Percentiles rank a stretch among this genome's conserved stretches.
phyloP scores from a whole-genome alignment of 2,329 filamentous ascomycete species.

The Parafenestella ontariensis region DNA sequence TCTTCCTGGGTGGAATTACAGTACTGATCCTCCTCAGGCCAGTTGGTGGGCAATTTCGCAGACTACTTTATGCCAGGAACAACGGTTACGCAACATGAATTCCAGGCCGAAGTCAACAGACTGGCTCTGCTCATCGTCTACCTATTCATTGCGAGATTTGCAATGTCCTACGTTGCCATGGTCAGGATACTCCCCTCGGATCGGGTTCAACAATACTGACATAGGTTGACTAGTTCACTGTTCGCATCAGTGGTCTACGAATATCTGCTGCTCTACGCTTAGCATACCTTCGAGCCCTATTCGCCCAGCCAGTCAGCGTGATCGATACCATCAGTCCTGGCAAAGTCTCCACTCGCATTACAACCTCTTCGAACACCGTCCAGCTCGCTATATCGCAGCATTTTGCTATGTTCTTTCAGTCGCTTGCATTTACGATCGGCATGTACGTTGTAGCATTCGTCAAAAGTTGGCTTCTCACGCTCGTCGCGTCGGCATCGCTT shows the following conservation, averaged over 20 bases:
- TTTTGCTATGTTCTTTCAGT: conserved; percentile 56
- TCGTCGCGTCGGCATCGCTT: conserved; percentile 58
- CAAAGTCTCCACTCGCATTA: conserved; percentile 60
- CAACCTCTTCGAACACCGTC: conserved; percentile 60
- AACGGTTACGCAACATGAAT: conserved; percentile 55
- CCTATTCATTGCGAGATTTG: conserved; percentile 47
- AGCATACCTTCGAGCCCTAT: conserved; percentile 58
- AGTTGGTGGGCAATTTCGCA: conserved; percentile 61
- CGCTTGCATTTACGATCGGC: conserved; percentile 43
- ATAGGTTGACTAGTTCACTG: conserved; percentile 48
- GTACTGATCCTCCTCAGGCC: conserved; percentile 24
- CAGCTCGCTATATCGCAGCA: conserved; percentile 64
- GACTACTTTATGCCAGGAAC: conserved; percentile 59
- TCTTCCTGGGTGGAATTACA: conserved; percentile 39
- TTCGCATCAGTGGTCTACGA: conserved; percentile 59
- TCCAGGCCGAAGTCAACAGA: conserved; percentile 58
- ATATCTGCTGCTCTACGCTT: conserved; percentile 60
- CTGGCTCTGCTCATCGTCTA: conserved; percentile 41
- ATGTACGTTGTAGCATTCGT: conserved; percentile 57
- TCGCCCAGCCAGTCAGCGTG: conserved; percentile 58
- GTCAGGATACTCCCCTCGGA: conserved; percentile 13
- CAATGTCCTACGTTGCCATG: conserved; percentile 44
- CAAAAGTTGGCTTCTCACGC: conserved; percentile 60
- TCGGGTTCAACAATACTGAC: neutral
- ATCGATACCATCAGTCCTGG: conserved; percentile 59